Conservation (phyloP, 768 basidiomycete species). For the Trametes punicea region DNA sequence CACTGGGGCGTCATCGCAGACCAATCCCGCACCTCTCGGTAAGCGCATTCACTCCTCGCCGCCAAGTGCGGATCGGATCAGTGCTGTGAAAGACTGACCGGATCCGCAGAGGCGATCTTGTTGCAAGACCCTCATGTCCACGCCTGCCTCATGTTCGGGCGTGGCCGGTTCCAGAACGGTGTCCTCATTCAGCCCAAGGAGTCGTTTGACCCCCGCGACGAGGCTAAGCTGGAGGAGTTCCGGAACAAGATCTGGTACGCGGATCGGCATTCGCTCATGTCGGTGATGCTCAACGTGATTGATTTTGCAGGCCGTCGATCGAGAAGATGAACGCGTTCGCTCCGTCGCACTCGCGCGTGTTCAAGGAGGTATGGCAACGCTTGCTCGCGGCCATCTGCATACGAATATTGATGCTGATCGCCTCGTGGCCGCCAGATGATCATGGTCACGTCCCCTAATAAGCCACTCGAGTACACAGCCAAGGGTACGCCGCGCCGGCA, state of each 20-base stretch:
- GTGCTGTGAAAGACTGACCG: too few species aligned
- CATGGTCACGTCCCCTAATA: slow-evolving; percentile 7
- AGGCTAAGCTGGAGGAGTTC: slow-evolving; percentile 30
- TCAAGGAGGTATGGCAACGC: slow-evolving; percentile 16
- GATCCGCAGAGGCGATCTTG: slow-evolving; percentile 39
- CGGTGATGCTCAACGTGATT: too few species aligned
- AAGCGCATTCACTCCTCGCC: too few species aligned
- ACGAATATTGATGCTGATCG: too few species aligned
- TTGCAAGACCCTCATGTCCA: slow-evolving; percentile 32
- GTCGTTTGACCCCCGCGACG: slow-evolving; percentile 33
- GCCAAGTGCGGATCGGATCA: neutral
- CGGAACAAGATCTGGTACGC: slow-evolving; percentile 36
- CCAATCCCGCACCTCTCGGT: slow-evolving; percentile 39
- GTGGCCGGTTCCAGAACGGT: slow-evolving; percentile 39
- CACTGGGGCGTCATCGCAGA: slow-evolving; percentile 30
- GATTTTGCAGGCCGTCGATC: slow-evolving; percentile 38
- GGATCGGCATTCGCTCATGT: too few species aligned
- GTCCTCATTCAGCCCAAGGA: slow-evolving; percentile 38
- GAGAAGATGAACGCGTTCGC: slow-evolving; percentile 36
- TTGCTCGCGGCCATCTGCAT: neutral
- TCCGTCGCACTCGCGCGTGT: slow-evolving; percentile 39
- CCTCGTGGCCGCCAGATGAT: too few species aligned
- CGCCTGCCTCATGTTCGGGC: slow-evolving; percentile 39
- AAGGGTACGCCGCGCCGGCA: slow-evolving; percentile 29
- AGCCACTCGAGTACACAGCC: slow-evolving; percentile 11